Conservation (phyloP, 1,139 yeast species). For the Taiozyma sp. region DNA sequence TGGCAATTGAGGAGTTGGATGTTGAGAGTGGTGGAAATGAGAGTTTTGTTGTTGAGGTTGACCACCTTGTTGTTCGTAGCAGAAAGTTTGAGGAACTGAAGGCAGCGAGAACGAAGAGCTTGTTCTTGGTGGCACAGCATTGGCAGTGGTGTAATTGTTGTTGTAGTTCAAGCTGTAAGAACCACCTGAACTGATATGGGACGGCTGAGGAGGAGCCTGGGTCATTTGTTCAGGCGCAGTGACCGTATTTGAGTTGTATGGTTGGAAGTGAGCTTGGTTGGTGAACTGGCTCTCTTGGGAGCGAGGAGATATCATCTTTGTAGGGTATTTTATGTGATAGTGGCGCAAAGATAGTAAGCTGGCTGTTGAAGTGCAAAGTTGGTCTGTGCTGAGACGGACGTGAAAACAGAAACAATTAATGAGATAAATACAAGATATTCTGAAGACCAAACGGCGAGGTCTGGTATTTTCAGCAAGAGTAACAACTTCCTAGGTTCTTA, state of each 20-base stretch:
- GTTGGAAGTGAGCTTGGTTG: constrained; percentile 1
- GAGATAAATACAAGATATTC: not conserved
- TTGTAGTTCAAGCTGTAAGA: constrained; percentile 5
- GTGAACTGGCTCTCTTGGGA: constrained; percentile 5
- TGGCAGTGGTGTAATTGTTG: constrained; percentile 6
- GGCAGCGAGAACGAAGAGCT: not conserved
- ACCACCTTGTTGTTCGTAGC: not conserved
- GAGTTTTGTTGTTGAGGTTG: not conserved
- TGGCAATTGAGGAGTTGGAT: not conserved
- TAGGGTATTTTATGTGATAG: not conserved
- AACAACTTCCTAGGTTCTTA: not conserved
- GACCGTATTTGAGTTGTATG: not conserved
- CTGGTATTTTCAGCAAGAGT: not conserved
- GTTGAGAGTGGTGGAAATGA: not conserved
- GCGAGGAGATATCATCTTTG: constrained; percentile 6
- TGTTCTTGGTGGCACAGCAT: not conserved
- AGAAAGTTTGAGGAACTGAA: not conserved
- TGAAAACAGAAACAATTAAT: not conserved
- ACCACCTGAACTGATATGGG: not conserved
- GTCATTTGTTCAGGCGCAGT: not conserved
- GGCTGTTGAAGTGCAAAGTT: not conserved
- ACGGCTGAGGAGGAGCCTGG: not conserved
- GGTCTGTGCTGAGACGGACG: not conserved
- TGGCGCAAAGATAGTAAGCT: not conserved
- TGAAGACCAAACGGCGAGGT: not conserved